Conservation (phyloP, 2,329 filamentous ascomycete species). For the Pochonia chlamydosporia region DNA sequence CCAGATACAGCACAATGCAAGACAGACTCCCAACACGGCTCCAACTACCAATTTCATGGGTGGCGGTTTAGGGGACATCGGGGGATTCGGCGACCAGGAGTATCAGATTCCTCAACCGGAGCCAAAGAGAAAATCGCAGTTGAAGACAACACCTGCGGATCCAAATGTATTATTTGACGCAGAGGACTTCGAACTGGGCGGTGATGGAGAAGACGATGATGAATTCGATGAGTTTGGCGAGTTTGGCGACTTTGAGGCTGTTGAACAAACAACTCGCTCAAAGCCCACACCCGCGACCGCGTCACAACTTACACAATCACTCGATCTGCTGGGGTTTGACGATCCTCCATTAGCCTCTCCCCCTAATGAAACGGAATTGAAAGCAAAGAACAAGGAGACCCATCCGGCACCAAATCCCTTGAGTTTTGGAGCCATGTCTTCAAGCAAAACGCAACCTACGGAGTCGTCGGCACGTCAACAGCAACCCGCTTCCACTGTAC, state of each 20-base stretch:
- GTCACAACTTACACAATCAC: constrained; percentile 18
- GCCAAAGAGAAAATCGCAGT: constrained; percentile 14
- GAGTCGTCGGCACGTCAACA: constrained; percentile 49
- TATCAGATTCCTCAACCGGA: constrained; percentile 13
- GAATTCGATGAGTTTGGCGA: constrained; percentile 54
- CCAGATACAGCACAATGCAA: not conserved
- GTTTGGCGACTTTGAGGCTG: constrained; percentile 57
- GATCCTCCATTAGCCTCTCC: constrained; percentile 18
- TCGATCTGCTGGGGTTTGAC: constrained; percentile 37
- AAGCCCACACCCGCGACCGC: constrained; percentile 13
- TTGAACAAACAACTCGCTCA: constrained; percentile 14
- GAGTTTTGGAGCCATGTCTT: constrained; percentile 20
- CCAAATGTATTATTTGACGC: constrained; percentile 63
- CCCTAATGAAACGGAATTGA: not conserved
- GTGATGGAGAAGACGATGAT: constrained; percentile 33
- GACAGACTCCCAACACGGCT: not conserved
- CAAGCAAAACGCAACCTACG: constrained; percentile 38
- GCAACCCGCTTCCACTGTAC: constrained; percentile 46
- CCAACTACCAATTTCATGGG: not conserved
- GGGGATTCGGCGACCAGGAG: not conserved
- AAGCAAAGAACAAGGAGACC: not conserved
- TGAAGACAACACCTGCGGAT: constrained; percentile 24
- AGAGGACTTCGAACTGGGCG: constrained; percentile 43
- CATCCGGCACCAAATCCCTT: constrained; percentile 13
- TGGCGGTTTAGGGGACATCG: not conserved